These are phyloP conservation scores for Phytopythium boreale DNA, from an alignment of 352 stramenopile genomes.

Conservation along the genomic window DNA sequence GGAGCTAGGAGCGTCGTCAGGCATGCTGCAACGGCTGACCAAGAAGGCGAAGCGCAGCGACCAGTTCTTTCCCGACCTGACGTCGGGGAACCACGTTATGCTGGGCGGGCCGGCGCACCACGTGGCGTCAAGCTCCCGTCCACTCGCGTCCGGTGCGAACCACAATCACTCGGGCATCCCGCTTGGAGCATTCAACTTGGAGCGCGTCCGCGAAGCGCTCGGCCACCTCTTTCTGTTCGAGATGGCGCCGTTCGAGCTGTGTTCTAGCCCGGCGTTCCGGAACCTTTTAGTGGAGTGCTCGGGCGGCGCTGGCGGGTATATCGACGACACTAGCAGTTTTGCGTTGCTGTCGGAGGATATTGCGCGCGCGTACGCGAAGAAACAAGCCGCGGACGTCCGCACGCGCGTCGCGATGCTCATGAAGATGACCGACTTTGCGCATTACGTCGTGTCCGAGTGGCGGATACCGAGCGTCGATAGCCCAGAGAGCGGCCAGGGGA, in stretches of 20 bases:
- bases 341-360: slow-evolving; percentile 46
- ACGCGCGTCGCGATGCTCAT: slow-evolving; percentile 48
- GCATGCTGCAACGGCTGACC: slow-evolving; percentile 2
- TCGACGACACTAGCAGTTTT: slow-evolving; percentile 40
- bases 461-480: neutral
- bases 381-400: slow-evolving; percentile 50
- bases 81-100: neutral
- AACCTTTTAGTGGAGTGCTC: slow-evolving; percentile 59
- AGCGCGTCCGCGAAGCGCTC: slow-evolving; percentile 60
- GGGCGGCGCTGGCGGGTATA: slow-evolving; percentile 21
- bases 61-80: slow-evolving; percentile 35
- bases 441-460: slow-evolving; percentile 63
- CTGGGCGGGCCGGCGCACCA: neutral
- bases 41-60: slow-evolving; percentile 47
- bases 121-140: neutral
- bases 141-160: neutral
- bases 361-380: slow-evolving; percentile 39
- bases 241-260: slow-evolving; percentile 69
- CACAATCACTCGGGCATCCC: neutral
- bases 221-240: slow-evolving; percentile 64
- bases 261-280: slow-evolving; percentile 50
- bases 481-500: neutral
- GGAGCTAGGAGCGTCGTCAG: neutral
- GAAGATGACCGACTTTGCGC: slow-evolving; percentile 53
- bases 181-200: slow-evolving; percentile 29